These are phyloP conservation scores for Rhododendron mucronatum DNA, from an alignment of 148 eudicot genomes.

Conservation along the genomic window DNA sequence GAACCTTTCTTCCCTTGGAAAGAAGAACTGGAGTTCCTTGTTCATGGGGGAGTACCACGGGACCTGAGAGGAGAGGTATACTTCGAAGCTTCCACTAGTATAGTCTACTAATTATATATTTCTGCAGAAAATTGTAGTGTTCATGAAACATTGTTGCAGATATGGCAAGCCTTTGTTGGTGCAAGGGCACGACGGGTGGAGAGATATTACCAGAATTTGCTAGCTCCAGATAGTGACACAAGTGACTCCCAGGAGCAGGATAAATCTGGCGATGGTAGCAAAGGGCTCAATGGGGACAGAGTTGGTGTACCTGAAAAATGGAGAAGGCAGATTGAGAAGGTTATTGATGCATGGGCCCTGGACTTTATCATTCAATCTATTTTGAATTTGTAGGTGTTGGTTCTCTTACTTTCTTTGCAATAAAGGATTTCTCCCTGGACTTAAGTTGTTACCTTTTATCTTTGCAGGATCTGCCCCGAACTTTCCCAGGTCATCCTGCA, in stretches of 20 bases:
- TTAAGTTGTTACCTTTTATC: constrained; percentile 36
- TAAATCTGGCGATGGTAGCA: constrained; percentile 19
- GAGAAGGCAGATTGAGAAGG: constrained; percentile 98
- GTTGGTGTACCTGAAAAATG: constrained; percentile 43
- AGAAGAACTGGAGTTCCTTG: constrained; percentile 83
- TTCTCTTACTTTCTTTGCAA: constrained; percentile 42
- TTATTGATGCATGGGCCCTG: constrained; percentile 73
- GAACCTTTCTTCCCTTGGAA: constrained; percentile 49
- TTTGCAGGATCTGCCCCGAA: constrained; percentile 82
- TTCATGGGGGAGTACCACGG: constrained; percentile 89
- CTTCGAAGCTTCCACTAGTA: neutral
- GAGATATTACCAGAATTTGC: constrained; percentile 67
- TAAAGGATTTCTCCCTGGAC: constrained; percentile 34
- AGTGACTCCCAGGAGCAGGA: constrained; percentile 25
- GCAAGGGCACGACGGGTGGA: constrained; percentile 65
- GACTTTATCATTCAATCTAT: constrained; percentile 52
- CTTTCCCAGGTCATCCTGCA: constrained; percentile 99
- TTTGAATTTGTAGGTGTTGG: constrained; percentile 61
- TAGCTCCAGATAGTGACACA: constrained; percentile 37
- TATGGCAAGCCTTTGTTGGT: constrained; percentile 95
- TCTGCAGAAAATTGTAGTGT: neutral
- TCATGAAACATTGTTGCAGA: constrained; percentile 32
- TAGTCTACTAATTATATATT: neutral
- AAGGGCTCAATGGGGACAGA: constrained; percentile 17
- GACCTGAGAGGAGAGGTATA: constrained; percentile 89